Evolutionary conservation across 106 monocot genomes (phyloP).

Genomic region (Dioscorea dumetorum): DNA sequence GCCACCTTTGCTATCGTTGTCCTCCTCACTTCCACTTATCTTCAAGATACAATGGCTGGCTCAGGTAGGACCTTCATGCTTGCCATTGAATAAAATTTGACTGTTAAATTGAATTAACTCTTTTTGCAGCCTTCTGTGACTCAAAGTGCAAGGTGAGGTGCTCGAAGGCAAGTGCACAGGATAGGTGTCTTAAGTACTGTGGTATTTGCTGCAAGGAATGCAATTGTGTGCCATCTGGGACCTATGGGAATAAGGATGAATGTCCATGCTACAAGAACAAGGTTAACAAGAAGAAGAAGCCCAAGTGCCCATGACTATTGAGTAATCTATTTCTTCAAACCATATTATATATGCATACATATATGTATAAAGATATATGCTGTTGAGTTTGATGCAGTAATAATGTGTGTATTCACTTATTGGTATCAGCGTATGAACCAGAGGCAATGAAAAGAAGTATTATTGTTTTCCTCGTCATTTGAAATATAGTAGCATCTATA

Average conservation of each 20-base stretch:
- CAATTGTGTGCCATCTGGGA: conserved; percentile 37
- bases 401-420: too few species aligned
- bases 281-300: conserved; percentile 16
- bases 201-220: conserved; percentile 30
- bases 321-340: too few species aligned
- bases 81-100: too few species aligned
- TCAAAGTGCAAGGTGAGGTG: conserved; percentile 30
- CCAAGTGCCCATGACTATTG: conserved; percentile 34
- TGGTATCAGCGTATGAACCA: too few species aligned
- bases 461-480: too few species aligned
- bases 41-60: background rate
- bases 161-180: conserved; percentile 14
- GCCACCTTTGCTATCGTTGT: conserved; percentile 6
- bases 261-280: conserved; percentile 46
- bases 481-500: too few species aligned
- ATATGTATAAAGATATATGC: too few species aligned
- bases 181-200: conserved; percentile 28
- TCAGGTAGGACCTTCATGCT: background rate
- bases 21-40: conserved; percentile 4
- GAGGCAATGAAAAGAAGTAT: too few species aligned
- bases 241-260: conserved; percentile 40
- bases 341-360: too few species aligned
- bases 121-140: conserved; percentile 15
- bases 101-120: too few species aligned
- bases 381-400: too few species aligned